Percentiles rank a stretch among this genome's conserved stretches.
phyloP scores from a whole-genome alignment of 2,329 filamentous ascomycete species.

The Cercospora janseana region DNA sequence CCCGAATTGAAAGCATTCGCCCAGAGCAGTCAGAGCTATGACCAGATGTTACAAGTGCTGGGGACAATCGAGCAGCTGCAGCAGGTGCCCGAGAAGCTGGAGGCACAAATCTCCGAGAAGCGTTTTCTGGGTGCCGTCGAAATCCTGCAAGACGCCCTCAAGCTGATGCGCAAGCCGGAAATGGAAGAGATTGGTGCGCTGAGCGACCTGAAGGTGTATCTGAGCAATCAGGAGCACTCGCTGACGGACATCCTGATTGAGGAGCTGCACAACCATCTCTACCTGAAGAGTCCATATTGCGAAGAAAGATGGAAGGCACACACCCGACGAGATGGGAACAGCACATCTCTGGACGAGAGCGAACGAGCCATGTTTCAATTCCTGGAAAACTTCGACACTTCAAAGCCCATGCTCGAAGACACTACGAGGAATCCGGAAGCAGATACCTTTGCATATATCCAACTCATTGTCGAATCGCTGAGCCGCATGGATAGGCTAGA shows the following conservation, averaged over 20 bases:
- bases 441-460: constrained; percentile 92
- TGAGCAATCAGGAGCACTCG: constrained; percentile 88
- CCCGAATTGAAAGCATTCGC: constrained; percentile 90
- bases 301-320: constrained; percentile 92
- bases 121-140: constrained; percentile 90
- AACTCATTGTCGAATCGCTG: constrained; percentile 80
- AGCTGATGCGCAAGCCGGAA: constrained; percentile 80
- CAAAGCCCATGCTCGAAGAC: constrained; percentile 70
- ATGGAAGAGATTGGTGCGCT: constrained; percentile 89
- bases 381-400: constrained; percentile 56
- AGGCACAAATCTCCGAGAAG: constrained; percentile 94
- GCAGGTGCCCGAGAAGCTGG: constrained; percentile 83
- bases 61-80: constrained; percentile 74
- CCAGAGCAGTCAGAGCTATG: constrained; percentile 82
- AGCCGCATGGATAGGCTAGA: constrained; percentile 87
- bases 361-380: constrained; percentile 58
- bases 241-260: constrained; percentile 95
- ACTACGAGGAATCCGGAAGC: constrained; percentile 89
- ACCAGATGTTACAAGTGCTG: constrained; percentile 80
- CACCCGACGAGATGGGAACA: constrained; percentile 52
- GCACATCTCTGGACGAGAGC: constrained; percentile 41
- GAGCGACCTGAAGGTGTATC: constrained; percentile 79
- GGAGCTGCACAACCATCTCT: constrained; percentile 93
- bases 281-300: constrained; percentile 96
- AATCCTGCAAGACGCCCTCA: constrained; percentile 80